Evolutionary conservation across 139 green algal genomes (phyloP), one percentile per base, ranked within the genome.

Genomic region (Desmodesmus armatus): DNA sequence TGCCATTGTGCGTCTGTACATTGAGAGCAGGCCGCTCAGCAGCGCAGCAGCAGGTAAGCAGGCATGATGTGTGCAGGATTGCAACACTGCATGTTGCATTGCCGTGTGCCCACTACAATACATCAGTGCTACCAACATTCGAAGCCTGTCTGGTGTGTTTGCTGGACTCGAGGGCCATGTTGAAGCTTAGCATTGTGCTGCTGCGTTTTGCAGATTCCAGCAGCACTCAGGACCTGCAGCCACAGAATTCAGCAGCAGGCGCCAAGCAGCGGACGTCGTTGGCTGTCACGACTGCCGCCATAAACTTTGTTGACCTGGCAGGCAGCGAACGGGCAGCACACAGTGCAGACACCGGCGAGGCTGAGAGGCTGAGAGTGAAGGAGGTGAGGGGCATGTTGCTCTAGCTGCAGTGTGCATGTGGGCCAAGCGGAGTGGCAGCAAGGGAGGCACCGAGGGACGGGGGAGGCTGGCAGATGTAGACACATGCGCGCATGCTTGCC

Each of bases 291-390:
- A 53, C 35, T 39, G 49, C 88, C 33, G 88, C 85, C 5, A 88
- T 98, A 31, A 97, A 94, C 25, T 92, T 99, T 78, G 96, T 99
- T 17, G 96, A 99, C 77, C 90, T 99, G 67, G 96, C 96, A 27
- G 96, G 96, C 51, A 94, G 85, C 0, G 96, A 99, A 88, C 90
- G 96, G 39, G 84, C 96, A 3, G 78, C 85, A 41, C 97, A 98
- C 85, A 96, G 93, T 5, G 91, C 90, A 19, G 90, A 93, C 3
- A 92, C 95, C 58, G 94, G 88, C 39, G 76, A 72, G 21, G 82
- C 82, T 25, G 77, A 93, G 44, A 87, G 85, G 41, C 39, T 87
- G 60, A 37, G 87, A 27, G 66, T 88, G 39, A 89, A 88, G 55
- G 87, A 92, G 84, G 84, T 91, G 40, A 33, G 49, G 5, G n/a